Evolutionary conservation across 2,329 filamentous ascomycete species (phyloP).

Genomic region (Nothophoma quercina): DNA sequence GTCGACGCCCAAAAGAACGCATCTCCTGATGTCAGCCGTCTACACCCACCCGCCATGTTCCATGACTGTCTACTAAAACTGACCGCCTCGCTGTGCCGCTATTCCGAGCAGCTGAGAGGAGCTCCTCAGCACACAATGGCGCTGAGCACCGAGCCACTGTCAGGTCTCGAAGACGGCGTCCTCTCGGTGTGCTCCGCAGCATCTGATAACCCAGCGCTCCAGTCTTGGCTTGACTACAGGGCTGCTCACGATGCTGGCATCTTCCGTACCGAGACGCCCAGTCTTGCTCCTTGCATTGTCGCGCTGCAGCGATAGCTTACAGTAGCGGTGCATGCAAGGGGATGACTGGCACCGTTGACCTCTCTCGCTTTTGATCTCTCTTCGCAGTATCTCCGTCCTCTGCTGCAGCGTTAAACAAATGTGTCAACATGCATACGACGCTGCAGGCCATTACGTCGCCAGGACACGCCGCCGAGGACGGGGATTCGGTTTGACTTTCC

Average conservation of each 20-base stretch:
- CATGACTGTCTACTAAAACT: not conserved
- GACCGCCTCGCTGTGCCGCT: constrained; percentile 7
- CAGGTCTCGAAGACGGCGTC: not conserved
- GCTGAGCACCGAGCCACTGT: constrained; percentile 2
- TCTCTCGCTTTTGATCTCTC: not conserved
- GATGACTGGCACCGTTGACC: not conserved
- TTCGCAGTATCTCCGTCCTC: not conserved
- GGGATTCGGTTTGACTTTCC: not conserved
- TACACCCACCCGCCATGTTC: not conserved
- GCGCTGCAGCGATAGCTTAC: not conserved
- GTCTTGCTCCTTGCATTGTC: not conserved
- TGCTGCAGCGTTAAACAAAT: not conserved
- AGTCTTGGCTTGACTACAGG: too few species aligned
- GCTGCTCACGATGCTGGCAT: not conserved
- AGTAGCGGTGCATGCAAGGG: not conserved
- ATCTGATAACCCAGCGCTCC: constrained; percentile 10
- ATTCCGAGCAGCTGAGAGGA: constrained; percentile 13
- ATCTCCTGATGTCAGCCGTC: constrained; percentile 11
- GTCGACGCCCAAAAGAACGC: not conserved
- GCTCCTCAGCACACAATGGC: constrained; percentile 10
- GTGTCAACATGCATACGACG: not conserved
- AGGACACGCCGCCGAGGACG: not conserved
- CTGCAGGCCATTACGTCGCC: constrained; percentile 4
- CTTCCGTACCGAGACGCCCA: not conserved
- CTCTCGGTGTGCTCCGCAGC: constrained; percentile 14